phyloP scores from a whole-genome alignment of 1,284 basidiomycete genomes.

The Cryptococcus amylolentus region DNA sequence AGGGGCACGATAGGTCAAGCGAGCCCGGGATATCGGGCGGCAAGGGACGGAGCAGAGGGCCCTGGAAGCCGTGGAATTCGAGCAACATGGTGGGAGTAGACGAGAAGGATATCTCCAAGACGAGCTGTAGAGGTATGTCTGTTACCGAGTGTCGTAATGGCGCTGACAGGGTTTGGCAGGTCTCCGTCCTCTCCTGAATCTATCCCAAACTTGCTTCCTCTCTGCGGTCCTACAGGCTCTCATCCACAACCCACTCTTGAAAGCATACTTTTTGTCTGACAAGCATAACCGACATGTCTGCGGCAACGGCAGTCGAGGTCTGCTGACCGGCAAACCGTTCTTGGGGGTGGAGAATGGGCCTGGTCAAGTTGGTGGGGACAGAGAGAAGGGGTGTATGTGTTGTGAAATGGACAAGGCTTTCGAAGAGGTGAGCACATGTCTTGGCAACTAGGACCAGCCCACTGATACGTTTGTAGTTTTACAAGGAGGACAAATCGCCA shows the following conservation, averaged over 20 bases:
- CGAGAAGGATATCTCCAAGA: slow-evolving; percentile 13
- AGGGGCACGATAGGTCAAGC: slow-evolving; percentile 56
- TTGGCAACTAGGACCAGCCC: not conserved
- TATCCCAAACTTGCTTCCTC: slow-evolving; percentile 87
- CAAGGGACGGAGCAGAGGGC: slow-evolving; percentile 28
- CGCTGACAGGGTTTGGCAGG: slow-evolving; percentile 51
- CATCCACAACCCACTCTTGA: slow-evolving; percentile 83
- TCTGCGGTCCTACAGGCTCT: slow-evolving; percentile 92
- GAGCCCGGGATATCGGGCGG: slow-evolving; percentile 54
- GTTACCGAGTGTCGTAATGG: not conserved
- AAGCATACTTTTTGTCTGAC: slow-evolving; percentile 86
- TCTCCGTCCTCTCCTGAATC: slow-evolving; percentile 81
- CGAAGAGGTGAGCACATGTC: slow-evolving; percentile 60
- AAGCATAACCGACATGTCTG: slow-evolving; percentile 46
- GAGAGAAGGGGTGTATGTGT: slow-evolving; percentile 71
- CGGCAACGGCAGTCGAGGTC: slow-evolving; percentile 29
- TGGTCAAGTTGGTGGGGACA: slow-evolving; percentile 22
- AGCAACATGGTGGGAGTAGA: slow-evolving; percentile 16
- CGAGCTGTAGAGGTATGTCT: slow-evolving; percentile 33
- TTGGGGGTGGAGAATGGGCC: slow-evolving; percentile 17
- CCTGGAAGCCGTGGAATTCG: slow-evolving; percentile 31
- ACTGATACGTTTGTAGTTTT: slow-evolving; percentile 56
- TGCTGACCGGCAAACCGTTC: slow-evolving; percentile 33
- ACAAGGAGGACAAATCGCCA: slow-evolving; percentile 64
- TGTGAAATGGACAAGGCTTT: slow-evolving; percentile 95